Evolutionary conservation across 345 rosid genomes (phyloP).

Genomic region (Ricinus communis): DNA sequence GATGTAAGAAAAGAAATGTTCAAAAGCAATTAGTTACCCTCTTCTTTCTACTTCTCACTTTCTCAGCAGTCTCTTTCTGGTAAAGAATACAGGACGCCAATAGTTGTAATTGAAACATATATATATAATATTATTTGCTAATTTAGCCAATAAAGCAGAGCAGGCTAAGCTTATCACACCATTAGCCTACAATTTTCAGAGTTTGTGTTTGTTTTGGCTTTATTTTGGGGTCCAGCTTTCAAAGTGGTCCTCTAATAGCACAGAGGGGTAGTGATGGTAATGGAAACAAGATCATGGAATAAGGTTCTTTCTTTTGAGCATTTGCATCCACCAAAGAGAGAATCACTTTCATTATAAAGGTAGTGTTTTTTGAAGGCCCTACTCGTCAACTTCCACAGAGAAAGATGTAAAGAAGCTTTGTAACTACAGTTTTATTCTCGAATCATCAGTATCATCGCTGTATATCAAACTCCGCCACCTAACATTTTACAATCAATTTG

Average conservation of each 20-base stretch:
- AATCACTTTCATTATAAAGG: slow-evolving; percentile 22
- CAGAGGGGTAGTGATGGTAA: background rate
- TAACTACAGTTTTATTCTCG: slow-evolving; percentile 13
- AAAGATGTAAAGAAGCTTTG: background rate
- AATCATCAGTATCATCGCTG: slow-evolving; percentile 2
- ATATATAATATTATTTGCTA: background rate
- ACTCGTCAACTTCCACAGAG: slow-evolving; percentile 6
- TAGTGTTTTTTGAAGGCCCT: slow-evolving; percentile 17
- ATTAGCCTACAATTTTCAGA: too few species aligned
- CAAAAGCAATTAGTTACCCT: background rate
- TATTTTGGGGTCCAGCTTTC: slow-evolving; percentile 10
- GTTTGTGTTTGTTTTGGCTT: background rate
- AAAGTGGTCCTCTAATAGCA: background rate
- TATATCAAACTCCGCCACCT: background rate
- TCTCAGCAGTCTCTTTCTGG: background rate
- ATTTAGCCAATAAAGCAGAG: too few species aligned
- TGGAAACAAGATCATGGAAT: slow-evolving; percentile 21
- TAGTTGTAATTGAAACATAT: background rate
- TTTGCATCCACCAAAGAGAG: slow-evolving; percentile 13
- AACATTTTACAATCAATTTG: background rate
- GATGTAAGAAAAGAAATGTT: slow-evolving; percentile 19
- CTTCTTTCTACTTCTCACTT: background rate
- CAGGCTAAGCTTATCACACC: too few species aligned
- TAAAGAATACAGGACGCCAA: background rate
- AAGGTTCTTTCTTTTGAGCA: slow-evolving; percentile 27